Evolutionary conservation across 768 basidiomycete species (phyloP).

Genomic region (Calocera viscosa): DNA sequence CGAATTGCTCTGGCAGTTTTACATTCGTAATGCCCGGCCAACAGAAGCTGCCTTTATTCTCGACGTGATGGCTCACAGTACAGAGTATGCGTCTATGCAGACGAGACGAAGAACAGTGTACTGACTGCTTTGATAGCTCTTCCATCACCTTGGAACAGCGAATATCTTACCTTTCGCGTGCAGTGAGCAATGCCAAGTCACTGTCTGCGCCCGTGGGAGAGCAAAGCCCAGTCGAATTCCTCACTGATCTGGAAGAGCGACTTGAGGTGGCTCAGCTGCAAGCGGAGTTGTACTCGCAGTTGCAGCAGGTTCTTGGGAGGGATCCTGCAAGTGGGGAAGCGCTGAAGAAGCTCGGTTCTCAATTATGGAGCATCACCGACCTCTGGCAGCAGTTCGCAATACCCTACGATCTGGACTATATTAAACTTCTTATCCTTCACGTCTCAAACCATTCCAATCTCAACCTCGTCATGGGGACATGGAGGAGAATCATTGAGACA

Average conservation of each 20-base stretch:
- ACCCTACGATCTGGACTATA: slow-evolving; percentile 67
- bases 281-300: slow-evolving; percentile 67
- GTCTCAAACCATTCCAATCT: slow-evolving; percentile 89
- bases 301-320: slow-evolving; percentile 39
- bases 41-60: slow-evolving; percentile 81
- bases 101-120: neutral
- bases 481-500: slow-evolving; percentile 76
- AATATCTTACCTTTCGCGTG: slow-evolving; percentile 83
- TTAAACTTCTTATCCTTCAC: slow-evolving; percentile 82
- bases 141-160: slow-evolving; percentile 47
- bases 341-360: slow-evolving; percentile 34
- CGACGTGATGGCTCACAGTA: slow-evolving; percentile 67
- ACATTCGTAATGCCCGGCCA: slow-evolving; percentile 81
- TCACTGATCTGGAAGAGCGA: slow-evolving; percentile 91
- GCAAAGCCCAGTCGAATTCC: slow-evolving; percentile 52
- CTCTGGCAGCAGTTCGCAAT: slow-evolving; percentile 80
- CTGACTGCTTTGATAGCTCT: slow-evolving; percentile 16
- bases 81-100: slow-evolving; percentile 42
- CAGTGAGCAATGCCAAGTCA: slow-evolving; percentile 92
- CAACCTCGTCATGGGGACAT: slow-evolving; percentile 65
- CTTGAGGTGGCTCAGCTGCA: slow-evolving; percentile 95
- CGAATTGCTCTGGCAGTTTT: slow-evolving; percentile 93
- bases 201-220: slow-evolving; percentile 46
- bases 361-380: slow-evolving; percentile 34
- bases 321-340: slow-evolving; percentile 13